Evolutionary conservation across 2,329 filamentous ascomycete genomes (phyloP).

Genomic region (Apiospora sp.): DNA sequence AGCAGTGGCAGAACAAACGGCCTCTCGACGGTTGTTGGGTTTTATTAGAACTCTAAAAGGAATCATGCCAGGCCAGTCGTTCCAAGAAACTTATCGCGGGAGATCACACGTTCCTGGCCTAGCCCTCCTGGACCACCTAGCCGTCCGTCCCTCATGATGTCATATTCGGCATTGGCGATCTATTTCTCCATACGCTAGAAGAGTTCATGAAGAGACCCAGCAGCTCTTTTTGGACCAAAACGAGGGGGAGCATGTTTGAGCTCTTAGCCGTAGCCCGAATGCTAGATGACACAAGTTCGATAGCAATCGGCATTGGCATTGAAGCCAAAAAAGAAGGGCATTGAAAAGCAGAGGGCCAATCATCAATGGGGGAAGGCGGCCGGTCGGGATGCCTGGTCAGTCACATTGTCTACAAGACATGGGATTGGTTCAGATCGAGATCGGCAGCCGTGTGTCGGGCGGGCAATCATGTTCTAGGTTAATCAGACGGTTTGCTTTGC

Average conservation of each 20-base stretch:
- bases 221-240: background rate
- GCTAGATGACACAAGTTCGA: background rate
- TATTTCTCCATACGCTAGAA: slow-evolving; percentile 20
- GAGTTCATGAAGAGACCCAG: background rate
- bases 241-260: slow-evolving; percentile 13
- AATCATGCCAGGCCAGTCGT: slow-evolving; percentile 3
- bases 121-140: background rate
- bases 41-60: slow-evolving; percentile 5
- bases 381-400: slow-evolving; percentile 14
- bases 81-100: slow-evolving; percentile 1
- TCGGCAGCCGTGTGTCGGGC: slow-evolving; percentile 21
- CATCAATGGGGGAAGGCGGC: background rate
- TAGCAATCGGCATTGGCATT: background rate
- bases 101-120: slow-evolving; percentile 19
- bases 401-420: slow-evolving; percentile 14
- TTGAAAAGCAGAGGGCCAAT: background rate
- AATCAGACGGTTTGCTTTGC: slow-evolving; percentile 17
- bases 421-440: slow-evolving; percentile 21
- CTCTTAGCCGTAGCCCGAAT: background rate
- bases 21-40: background rate
- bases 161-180: slow-evolving; percentile 23
- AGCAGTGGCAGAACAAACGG: slow-evolving; percentile 1
- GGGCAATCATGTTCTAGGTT: slow-evolving; percentile 16
- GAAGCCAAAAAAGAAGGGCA: slow-evolving; percentile 1
- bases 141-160: background rate